These are phyloP conservation scores for Eimeria maxima DNA, from an alignment of 169 alveolate genomes.

Conservation along the genomic window DNA sequence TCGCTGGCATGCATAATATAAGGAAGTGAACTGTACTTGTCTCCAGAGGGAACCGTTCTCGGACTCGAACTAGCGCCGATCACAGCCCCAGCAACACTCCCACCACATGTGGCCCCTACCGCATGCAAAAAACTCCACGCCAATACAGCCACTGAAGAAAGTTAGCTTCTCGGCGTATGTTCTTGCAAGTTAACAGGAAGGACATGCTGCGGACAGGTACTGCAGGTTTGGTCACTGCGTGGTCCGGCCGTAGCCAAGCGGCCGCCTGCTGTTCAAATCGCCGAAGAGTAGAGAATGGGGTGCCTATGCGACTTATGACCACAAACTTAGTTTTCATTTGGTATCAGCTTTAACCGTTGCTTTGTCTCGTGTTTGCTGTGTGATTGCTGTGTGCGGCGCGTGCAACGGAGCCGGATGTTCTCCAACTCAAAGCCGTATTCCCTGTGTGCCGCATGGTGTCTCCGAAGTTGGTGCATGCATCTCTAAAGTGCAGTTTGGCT, in stretches of 20 bases:
- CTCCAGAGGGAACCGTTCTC: neutral
- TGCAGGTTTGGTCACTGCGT: neutral
- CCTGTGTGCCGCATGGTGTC: neutral
- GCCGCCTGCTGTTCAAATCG: neutral
- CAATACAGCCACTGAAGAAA: neutral
- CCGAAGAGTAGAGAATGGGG: neutral
- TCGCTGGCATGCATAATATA: neutral
- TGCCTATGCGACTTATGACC: no score
- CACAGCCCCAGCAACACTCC: neutral
- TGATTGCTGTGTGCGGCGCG: neutral
- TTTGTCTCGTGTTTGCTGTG: neutral
- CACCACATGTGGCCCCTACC: neutral
- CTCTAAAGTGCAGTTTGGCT: no score
- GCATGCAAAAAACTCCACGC: constrained; percentile 4
- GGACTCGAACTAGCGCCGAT: neutral
- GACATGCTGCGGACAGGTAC: no score
- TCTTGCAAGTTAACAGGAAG: neutral
- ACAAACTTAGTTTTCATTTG: neutral
- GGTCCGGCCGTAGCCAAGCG: neutral
- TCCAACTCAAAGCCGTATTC: neutral
- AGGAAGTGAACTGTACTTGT: neutral
- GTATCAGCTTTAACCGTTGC: neutral
- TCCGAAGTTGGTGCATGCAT: neutral
- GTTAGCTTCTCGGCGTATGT: neutral
- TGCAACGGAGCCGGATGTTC: neutral